phyloP scores from a whole-genome alignment of 2,329 filamentous ascomycete species.

The Pseudogymnoascus sp. region DNA sequence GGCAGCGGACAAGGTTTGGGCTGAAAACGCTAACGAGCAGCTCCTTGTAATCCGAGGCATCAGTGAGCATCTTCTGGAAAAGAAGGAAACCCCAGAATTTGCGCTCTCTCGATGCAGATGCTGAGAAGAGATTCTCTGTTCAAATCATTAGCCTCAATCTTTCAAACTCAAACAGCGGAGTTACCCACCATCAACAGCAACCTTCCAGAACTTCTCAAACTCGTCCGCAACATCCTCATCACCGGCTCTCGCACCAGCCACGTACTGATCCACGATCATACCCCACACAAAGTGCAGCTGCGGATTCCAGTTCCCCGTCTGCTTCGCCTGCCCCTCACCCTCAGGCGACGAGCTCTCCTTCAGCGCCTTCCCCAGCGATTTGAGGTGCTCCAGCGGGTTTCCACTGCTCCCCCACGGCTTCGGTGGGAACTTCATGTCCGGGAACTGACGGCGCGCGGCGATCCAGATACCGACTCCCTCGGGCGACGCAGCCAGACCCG shows the following conservation, averaged over 20 bases:
- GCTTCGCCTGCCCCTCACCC: constrained; percentile 31
- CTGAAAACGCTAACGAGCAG: constrained; percentile 62
- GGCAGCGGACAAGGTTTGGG: constrained; percentile 69
- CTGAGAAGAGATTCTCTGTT: constrained; percentile 73
- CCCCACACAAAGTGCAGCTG: constrained; percentile 87
- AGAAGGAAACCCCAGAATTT: constrained; percentile 90
- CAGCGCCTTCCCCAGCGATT: constrained; percentile 64
- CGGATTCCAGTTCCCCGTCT: constrained; percentile 66
- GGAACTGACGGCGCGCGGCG: constrained; percentile 55
- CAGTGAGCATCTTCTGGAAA: constrained; percentile 65
- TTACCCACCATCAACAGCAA: constrained; percentile 74
- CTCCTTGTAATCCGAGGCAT: constrained; percentile 38
- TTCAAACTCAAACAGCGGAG: not conserved
- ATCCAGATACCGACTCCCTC: constrained; percentile 91
- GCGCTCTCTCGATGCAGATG: constrained; percentile 73
- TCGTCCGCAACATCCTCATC: constrained; percentile 28
- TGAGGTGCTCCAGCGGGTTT: constrained; percentile 66
- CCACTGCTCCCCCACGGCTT: constrained; percentile 62
- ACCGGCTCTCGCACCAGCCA: constrained; percentile 27
- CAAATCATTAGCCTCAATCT: constrained; percentile 17
- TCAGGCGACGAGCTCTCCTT: constrained; percentile 60
- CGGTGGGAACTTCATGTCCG: constrained; percentile 54
- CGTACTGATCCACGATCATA: constrained; percentile 55
- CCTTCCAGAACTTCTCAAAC: constrained; percentile 76
- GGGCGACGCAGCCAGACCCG: constrained; percentile 67